Conservation (phyloP, 73 alveolate genomes). For the Effrenium voratum region DNA sequence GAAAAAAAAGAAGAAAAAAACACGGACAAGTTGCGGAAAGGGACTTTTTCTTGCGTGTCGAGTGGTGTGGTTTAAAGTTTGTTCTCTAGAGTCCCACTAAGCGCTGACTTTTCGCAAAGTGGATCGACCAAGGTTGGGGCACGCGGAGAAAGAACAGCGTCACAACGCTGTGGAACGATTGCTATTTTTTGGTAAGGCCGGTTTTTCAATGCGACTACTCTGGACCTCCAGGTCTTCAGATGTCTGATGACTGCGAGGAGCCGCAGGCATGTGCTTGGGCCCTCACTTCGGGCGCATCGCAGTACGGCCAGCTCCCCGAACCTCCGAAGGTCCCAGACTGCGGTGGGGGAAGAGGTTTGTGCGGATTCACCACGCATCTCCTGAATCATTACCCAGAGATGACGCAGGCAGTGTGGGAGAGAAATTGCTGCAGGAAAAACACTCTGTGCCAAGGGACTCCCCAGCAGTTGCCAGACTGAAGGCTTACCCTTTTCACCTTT, state of each 20-base stretch:
- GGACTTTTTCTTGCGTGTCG: too few relatives aligned
- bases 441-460: too few relatives aligned
- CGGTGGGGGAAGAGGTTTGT: not conserved
- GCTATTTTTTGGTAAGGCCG: not conserved
- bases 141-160: not conserved
- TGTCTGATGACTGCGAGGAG: not conserved
- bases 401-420: not conserved
- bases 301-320: not conserved
- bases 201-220: not conserved
- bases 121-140: too few relatives aligned
- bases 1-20: too few relatives aligned
- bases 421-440: too few relatives aligned
- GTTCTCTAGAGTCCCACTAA: too few relatives aligned
- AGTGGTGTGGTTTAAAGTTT: too few relatives aligned
- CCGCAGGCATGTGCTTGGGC: slow-evolving; percentile 25
- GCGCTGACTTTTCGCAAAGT: too few relatives aligned
- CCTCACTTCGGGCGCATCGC: not conserved
- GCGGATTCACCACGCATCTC: not conserved
- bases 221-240: not conserved
- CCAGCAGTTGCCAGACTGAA: too few relatives aligned
- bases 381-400: not conserved
- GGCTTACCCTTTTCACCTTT: too few relatives aligned
- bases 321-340: not conserved
- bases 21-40: too few relatives aligned
- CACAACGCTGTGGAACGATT: not conserved